Evolutionary conservation across 176 grass and related monocot genomes (phyloP), one percentile per base, ranked within the genome.

Genomic region (Hordeum vulgare): DNA sequence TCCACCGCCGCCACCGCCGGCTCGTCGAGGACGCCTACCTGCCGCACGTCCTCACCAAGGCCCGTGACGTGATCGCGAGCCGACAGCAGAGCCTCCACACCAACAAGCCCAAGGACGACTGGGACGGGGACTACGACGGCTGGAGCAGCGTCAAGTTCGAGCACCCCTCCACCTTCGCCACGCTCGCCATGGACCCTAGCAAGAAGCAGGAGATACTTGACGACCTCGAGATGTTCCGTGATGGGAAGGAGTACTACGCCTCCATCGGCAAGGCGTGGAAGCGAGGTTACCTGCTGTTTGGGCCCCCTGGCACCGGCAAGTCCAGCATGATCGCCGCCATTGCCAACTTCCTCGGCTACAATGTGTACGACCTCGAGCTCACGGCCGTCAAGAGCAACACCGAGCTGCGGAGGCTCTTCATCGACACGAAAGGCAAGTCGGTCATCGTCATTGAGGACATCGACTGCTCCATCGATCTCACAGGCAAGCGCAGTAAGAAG

Each of bases 381-480:
- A 86, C 84, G 8, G 7, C 36, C 2, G 61, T 84, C 0, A 4
- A 25, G 31, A 42, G 2, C 79, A 90, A 90, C 79, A 59, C 35
- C 0, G 84, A 93, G 76, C 79, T 93, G 39, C 28, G 84, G 31
- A 89, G 33, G 36, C 84, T 92, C 28, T 92, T 92, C 83, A 89
- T 89, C 21, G 74, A 89, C 36, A 89, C 83, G 0, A 85, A 66
- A 0, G 36, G 78, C 82, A 92, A 86, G 72, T 92, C 86, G 24
- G 82, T 90, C 26, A 85, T 93, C 45, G 88, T 90, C 18, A 80
- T 90, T 44, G 91, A 90, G 77, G 91, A 93, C 80, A 87, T 93
- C 11, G 88, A 93, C 40, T 90, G 85, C 85, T 93, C 91, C 31
- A 20, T 89, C 20, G 87, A 92, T 73, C 86, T 92, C 36, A 92